Evolutionary conservation across 768 basidiomycete genomes (phyloP), one percentile per base, ranked within the genome.

Genomic region (Hygrophorus russula): DNA sequence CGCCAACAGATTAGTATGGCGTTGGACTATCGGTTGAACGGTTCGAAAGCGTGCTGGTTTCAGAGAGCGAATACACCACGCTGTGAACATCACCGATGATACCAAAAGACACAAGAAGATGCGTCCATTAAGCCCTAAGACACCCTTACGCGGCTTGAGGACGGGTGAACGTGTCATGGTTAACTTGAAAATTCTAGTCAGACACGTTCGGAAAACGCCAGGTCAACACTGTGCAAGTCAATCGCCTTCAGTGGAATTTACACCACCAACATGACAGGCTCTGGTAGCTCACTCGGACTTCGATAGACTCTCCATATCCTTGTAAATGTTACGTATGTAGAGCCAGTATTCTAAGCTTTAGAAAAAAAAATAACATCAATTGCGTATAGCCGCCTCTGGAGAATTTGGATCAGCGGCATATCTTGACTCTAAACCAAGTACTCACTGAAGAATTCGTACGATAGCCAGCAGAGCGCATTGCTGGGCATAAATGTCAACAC

Each of bases 371-470:
- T 15, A 28, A 12, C 18, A 18, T 9, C 12, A 35, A 20, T 47
- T 41, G 54, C 80, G 76, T 63, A 82, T 82, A 29, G 77, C 76
- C 47, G 70, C 77, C 62, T 82, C 80, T 82, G 63, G 46, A 56
- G 51, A 44, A 35, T 15, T 28, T 31, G 15, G 31, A 34, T 34
- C 54, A 20, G 42, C 34, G 42, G 20, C 33, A 9, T 12, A 24
- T 44, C 30, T 7, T 17, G 30, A 15, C 30, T 32, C 29, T 35
- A 20, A 31, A 39, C 19, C 18, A 41, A 31, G 15, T 42, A 80
- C 92, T 67, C 59, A 94, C 92, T 96, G 75, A 96, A 96, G 67
- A 94, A 96, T 63, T 97, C 93, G 56, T 97, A 93, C 42, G 91
- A 93, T 59, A 93, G 68, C 96, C 94, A 99, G 63, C 88, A 94